phyloP scores from a whole-genome alignment of 192 early-diverging fungal species.

The Funneliformis geosporum region DNA sequence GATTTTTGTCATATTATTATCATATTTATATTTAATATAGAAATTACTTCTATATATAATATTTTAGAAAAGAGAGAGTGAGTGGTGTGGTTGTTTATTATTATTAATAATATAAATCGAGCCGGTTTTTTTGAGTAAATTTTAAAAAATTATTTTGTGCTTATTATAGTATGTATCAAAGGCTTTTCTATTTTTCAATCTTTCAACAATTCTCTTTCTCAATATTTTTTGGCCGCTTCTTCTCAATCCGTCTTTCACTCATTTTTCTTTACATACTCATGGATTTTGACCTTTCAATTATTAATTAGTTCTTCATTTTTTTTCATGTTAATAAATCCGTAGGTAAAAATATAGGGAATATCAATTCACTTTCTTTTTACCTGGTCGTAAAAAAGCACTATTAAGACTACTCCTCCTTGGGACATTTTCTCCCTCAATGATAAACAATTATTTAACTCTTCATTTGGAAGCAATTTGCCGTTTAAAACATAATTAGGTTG shows the following conservation, averaged over 20 bases:
- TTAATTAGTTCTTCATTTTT: slow-evolving; percentile 8
- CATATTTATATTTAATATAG: no score
- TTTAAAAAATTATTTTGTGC: no score
- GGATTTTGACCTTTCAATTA: slow-evolving; percentile 1
- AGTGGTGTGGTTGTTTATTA: no score
- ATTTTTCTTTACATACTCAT: not conserved
- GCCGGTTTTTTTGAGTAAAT: no score
- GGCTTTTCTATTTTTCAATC: slow-evolving; percentile 19
- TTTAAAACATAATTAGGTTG: slow-evolving; percentile 20
- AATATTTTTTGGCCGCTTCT: no score
- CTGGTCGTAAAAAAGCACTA: not conserved
- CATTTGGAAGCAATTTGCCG: not conserved
- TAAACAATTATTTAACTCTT: slow-evolving; percentile 7
- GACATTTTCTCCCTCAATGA: not conserved
- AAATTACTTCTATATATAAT: no score
- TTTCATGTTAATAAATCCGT: slow-evolving; percentile 26
- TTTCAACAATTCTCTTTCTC: slow-evolving; percentile 11
- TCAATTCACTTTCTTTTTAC: not conserved
- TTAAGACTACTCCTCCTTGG: slow-evolving; percentile 11
- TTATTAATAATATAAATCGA: no score
- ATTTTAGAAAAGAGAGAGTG: no score
- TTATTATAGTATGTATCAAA: not conserved
- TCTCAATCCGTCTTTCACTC: not conserved
- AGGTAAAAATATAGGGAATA: slow-evolving; percentile 23
- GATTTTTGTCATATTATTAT: no score